These are phyloP conservation scores for Phycomyces nitens DNA, from an alignment of 192 early-diverging fungal genomes.

Conservation along the genomic window DNA sequence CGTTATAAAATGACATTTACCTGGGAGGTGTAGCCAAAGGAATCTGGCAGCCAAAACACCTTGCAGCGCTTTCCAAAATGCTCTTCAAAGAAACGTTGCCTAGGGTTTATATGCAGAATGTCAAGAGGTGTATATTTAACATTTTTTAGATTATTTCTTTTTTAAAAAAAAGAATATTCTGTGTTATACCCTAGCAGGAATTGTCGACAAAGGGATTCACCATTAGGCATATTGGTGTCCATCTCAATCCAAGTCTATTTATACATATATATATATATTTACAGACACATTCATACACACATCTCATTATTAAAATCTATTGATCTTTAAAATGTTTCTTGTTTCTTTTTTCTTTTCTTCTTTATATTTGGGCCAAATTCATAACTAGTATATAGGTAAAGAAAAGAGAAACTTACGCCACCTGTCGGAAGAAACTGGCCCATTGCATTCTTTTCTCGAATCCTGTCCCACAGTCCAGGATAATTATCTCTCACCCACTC, in stretches of 20 bases:
- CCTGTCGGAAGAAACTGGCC: conserved; percentile 93
- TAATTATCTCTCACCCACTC: conserved; percentile 87
- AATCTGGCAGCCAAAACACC: conserved; percentile 95
- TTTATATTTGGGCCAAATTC: too few species aligned
- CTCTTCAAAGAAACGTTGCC: conserved; percentile 84
- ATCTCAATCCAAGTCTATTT: conserved; percentile 91
- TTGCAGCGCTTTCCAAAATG: conserved; percentile 65
- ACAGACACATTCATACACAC: not conserved
- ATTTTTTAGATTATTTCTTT: too few species aligned
- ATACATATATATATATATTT: conserved; percentile 2
- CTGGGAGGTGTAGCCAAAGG: conserved; percentile 73
- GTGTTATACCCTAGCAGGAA: conserved; percentile 48
- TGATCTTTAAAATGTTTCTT: too few species aligned
- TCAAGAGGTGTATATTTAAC: too few species aligned
- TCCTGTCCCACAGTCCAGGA: conserved; percentile 74
- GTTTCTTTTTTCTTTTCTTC: too few species aligned
- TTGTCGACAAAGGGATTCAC: conserved; percentile 91
- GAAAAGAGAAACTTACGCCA: conserved; percentile 34
- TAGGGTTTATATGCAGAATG: too few species aligned
- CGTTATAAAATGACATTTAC: not conserved
- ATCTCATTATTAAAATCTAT: too few species aligned
- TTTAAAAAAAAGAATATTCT: too few species aligned
- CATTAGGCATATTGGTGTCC: conserved; percentile 97
- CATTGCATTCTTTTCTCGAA: conserved; percentile 63
- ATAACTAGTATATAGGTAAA: too few species aligned